phyloP scores from a whole-genome alignment of 2,329 filamentous ascomycete genomes.

The Rutstroemia sp. region DNA sequence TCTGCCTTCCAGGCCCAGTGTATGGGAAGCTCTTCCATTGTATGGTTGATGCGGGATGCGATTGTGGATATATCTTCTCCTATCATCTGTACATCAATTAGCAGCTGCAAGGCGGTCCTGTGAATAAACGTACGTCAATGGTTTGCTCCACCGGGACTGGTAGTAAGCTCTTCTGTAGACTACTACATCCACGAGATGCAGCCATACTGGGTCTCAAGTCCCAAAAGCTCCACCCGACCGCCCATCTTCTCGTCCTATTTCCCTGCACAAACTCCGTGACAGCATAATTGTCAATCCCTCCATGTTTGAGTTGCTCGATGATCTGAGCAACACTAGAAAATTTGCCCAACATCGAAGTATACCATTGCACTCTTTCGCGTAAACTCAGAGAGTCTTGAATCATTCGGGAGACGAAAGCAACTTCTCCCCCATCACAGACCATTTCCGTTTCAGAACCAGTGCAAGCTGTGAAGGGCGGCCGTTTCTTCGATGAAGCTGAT shows the following conservation, averaged over 20 bases:
- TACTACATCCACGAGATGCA: slow-evolving; percentile 31
- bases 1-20: slow-evolving; percentile 26
- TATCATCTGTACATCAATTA: slow-evolving; percentile 1
- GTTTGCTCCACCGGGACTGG: slow-evolving; percentile 44
- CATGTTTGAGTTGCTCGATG: slow-evolving; percentile 51
- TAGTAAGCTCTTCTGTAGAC: slow-evolving; percentile 41
- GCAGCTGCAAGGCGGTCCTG: neutral
- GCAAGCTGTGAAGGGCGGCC: slow-evolving; percentile 61
- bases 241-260: slow-evolving; percentile 75
- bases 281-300: slow-evolving; percentile 67
- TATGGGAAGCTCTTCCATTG: slow-evolving; percentile 19
- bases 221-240: slow-evolving; percentile 78
- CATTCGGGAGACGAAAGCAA: slow-evolving; percentile 65
- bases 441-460: slow-evolving; percentile 80
- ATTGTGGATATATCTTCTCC: neutral
- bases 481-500: slow-evolving; percentile 58
- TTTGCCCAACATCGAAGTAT: slow-evolving; percentile 85
- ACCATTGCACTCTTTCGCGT: slow-evolving; percentile 67
- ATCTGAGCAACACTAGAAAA: slow-evolving; percentile 57
- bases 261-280: slow-evolving; percentile 75
- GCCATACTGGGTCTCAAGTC: slow-evolving; percentile 51
- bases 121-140: slow-evolving; percentile 26
- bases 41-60: slow-evolving; percentile 24
- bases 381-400: slow-evolving; percentile 60
- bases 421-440: slow-evolving; percentile 73